A percentile compares a stretch with the other conserved stretches of the same genome.
phyloP scores from a whole-genome alignment of 2,329 filamentous ascomycete species.

The Aureobasidium zeae region DNA sequence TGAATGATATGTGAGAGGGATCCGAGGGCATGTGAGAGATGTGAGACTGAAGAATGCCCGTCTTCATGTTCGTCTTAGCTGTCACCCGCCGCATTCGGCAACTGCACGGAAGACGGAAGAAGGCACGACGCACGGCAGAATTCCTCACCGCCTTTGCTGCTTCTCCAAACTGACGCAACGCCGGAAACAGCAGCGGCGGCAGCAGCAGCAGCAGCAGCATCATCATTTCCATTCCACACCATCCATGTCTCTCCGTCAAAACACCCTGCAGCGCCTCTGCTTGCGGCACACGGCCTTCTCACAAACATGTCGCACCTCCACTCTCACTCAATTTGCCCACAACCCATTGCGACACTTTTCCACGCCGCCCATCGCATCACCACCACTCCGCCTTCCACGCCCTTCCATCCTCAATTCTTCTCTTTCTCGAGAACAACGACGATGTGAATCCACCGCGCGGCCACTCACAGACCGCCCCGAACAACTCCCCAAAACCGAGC shows the following conservation, averaged over 20 bases:
- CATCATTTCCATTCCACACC: background rate
- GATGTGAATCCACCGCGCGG: slow-evolving; percentile 16
- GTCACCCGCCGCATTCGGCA: slow-evolving; percentile 7
- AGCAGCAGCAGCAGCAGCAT: background rate
- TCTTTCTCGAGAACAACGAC: slow-evolving; percentile 20
- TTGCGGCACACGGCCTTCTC: background rate
- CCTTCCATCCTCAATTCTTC: too few relatives aligned
- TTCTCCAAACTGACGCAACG: slow-evolving; percentile 6
- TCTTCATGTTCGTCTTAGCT: background rate
- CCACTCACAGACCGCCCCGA: slow-evolving; percentile 26
- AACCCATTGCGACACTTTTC: slow-evolving; percentile 8
- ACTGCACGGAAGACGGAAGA: background rate
- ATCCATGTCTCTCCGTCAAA: background rate
- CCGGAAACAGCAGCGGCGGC: slow-evolving; percentile 2
- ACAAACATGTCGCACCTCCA: background rate
- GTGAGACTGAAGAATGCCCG: background rate
- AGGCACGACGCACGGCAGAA: slow-evolving; percentile 1
- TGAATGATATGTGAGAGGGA: background rate
- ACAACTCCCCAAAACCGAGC: slow-evolving; percentile 19
- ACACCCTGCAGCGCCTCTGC: slow-evolving; percentile 1
- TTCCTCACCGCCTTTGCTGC: slow-evolving; percentile 2
- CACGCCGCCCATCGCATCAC: slow-evolving; percentile 8
- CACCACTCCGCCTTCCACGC: slow-evolving; percentile 17
- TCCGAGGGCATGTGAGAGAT: background rate
- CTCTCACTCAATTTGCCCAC: too few relatives aligned